phyloP scores from a whole-genome alignment of 805 yeast genomes.

The Candida saitoana region DNA sequence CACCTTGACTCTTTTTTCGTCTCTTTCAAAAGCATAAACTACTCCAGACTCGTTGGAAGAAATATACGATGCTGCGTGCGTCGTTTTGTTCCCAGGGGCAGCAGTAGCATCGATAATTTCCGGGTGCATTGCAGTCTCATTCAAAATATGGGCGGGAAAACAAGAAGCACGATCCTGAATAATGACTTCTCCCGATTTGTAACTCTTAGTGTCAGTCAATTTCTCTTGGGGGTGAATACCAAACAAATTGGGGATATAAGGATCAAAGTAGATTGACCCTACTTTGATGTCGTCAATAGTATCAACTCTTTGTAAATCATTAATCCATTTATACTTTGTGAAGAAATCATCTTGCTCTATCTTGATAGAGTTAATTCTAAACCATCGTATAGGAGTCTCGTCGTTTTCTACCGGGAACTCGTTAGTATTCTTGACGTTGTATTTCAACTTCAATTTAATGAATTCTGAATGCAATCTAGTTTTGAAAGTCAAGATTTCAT shows the following conservation, averaged over 20 bases:
- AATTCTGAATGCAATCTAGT: slow-evolving; percentile 80
- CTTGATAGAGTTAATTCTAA: slow-evolving; percentile 66
- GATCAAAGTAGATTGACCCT: slow-evolving; percentile 70
- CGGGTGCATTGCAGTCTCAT: slow-evolving; percentile 50
- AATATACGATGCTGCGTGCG: slow-evolving; percentile 76
- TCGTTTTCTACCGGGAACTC: slow-evolving; percentile 43
- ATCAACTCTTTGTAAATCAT: slow-evolving; percentile 43
- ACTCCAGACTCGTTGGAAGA: slow-evolving; percentile 22
- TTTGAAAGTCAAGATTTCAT: slow-evolving; percentile 70
- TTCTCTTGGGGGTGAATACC: slow-evolving; percentile 79
- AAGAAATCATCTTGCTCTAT: slow-evolving; percentile 37
- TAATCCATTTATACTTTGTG: slow-evolving; percentile 33
- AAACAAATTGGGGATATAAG: slow-evolving; percentile 66
- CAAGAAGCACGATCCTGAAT: slow-evolving; percentile 97
- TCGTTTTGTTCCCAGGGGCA: slow-evolving; percentile 98
- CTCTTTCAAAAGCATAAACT: slow-evolving; percentile 86
- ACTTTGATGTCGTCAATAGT: slow-evolving; percentile 34
- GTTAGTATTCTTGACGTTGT: slow-evolving; percentile 54
- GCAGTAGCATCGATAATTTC: slow-evolving; percentile 88
- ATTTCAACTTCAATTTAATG: slow-evolving; percentile 68
- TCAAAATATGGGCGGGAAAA: slow-evolving; percentile 84
- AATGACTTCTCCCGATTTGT: slow-evolving; percentile 71
- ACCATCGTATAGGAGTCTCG: slow-evolving; percentile 78
- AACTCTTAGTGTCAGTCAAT: slow-evolving; percentile 63
- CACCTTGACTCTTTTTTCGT: slow-evolving; percentile 63